Evolutionary conservation across 805 yeast genomes (phyloP), one percentile per base, ranked within the genome.

Genomic region (Suhomyces canberraensis): DNA sequence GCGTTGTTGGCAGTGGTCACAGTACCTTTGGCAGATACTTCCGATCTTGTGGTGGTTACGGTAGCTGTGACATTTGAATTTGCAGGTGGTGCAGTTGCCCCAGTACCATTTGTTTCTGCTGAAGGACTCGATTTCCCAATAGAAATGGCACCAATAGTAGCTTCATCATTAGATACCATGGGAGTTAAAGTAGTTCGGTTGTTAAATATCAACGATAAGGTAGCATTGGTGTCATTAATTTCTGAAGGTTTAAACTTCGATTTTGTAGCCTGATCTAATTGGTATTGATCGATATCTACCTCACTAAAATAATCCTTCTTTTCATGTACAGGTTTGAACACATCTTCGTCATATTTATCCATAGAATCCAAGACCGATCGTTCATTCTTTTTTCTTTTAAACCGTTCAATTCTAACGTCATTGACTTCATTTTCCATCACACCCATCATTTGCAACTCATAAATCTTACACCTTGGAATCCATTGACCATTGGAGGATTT

Each of bases 361-460:
- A 87, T 85, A 4, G 80, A 72, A 25, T 78, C 82, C 1, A 71
- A 46, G 25, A 81, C 66, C 0, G 81, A 66, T 33, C 55, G 56
- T 4, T 63, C 54, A 17, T 44, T 53, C 39, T 30, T 52, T 33
- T 42, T 58, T 43, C 50, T 50, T 9, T 66, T 71, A 34, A 89
- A 61, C 34, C 81, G 73, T 13, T 79, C 81, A 8, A 90, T 75
- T 7, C 79, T 76, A 6, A 84, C 76, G 9, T 83, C 78, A 45
- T 80, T 78, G 39, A 81, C 67, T 51, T 93, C 96, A 49, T 86
- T 87, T 51, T 91, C 98, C 82, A 91, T 88, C 6, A 93, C 76
- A 0, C 98, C 98, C 95, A 91, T 91, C 97, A 93, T 93, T 57
- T 93, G 98, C 14, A 93, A 62, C 51, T 91, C 98, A 58, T 93